Evolutionary conservation across 1,139 yeast species (phyloP).

Genomic region (Yamadazyma membranifaciens): DNA sequence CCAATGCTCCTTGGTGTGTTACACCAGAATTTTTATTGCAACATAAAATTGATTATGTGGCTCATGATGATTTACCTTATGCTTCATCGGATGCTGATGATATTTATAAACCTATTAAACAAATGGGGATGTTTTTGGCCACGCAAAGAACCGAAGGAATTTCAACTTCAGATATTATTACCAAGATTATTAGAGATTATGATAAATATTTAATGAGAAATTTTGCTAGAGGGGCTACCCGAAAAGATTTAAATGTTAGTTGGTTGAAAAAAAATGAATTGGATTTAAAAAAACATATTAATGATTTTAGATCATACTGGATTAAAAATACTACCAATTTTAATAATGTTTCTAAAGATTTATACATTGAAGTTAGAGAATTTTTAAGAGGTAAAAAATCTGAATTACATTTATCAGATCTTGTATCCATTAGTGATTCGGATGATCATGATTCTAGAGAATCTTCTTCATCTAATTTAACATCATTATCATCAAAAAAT

Average conservation of each 20-base stretch:
- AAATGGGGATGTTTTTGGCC: conserved; percentile 83
- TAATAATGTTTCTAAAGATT: conserved; percentile 74
- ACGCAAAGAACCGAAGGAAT: conserved; percentile 97
- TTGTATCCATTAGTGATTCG: conserved; percentile 23
- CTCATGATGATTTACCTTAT: conserved; percentile 96
- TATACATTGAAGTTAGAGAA: conserved; percentile 80
- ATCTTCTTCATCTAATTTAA: not conserved
- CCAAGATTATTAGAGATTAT: conserved; percentile 90
- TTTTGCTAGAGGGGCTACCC: conserved; percentile 95
- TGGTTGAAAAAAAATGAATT: conserved; percentile 97
- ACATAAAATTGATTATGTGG: conserved; percentile 91
- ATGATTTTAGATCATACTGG: conserved; percentile 83
- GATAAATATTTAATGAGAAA: conserved; percentile 96
- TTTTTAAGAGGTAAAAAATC: conserved; percentile 57
- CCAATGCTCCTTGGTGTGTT: conserved; percentile 94
- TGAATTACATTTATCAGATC: conserved; percentile 18
- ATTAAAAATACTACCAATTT: conserved; percentile 68
- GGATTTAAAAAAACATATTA: conserved; percentile 86
- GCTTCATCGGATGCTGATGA: conserved; percentile 86
- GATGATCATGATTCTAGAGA: conserved; percentile 25
- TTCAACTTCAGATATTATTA: conserved; percentile 92
- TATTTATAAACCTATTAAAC: conserved; percentile 88
- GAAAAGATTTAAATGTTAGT: conserved; percentile 92
- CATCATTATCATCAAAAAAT: not conserved
- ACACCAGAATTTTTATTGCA: conserved; percentile 74